A percentile compares a stretch with the other conserved stretches of the same genome.
phyloP scores from a whole-genome alignment of 2,329 filamentous ascomycete species.

The Talaromyces amestolkiae region DNA sequence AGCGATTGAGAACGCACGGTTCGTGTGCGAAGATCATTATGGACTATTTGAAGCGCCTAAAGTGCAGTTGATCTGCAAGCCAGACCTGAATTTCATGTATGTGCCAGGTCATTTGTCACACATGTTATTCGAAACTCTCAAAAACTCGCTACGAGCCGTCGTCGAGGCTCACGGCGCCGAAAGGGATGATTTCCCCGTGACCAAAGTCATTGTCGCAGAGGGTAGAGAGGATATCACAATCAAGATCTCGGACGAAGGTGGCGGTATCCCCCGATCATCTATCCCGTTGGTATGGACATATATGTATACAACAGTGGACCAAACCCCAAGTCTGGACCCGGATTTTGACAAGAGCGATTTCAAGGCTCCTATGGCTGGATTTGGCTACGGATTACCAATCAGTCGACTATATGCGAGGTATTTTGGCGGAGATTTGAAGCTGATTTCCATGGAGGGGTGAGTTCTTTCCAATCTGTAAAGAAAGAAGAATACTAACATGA shows the following conservation, averaged over 20 bases:
- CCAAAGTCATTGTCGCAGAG: conserved; percentile 95
- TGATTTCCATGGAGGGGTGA: conserved; percentile 99
- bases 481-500: conserved; percentile 18
- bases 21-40: conserved; percentile 98
- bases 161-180: conserved; percentile 94
- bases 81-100: conserved; percentile 97
- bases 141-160: conserved; percentile 95
- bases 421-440: conserved; percentile 93
- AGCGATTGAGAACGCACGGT: conserved; percentile 97
- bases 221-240: conserved; percentile 99
- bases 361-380: conserved; percentile 98
- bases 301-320: conserved; percentile 98
- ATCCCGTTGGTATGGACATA: conserved; percentile 99
- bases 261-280: conserved; percentile 85
- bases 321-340: conserved; percentile 89
- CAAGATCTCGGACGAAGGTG: conserved; percentile 95
- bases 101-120: conserved; percentile 97
- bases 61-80: conserved; percentile 92
- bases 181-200: conserved; percentile 92
- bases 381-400: conserved; percentile 96
- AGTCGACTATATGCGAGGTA: conserved; percentile 92
- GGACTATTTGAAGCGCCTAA: conserved; percentile 95
- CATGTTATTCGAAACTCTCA: conserved; percentile 99
- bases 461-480: conserved; percentile 34
- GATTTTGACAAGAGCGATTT: conserved; percentile 99